Evolutionary conservation across 2,329 filamentous ascomycete species (phyloP).

Genomic region (Fusarium sp.): DNA sequence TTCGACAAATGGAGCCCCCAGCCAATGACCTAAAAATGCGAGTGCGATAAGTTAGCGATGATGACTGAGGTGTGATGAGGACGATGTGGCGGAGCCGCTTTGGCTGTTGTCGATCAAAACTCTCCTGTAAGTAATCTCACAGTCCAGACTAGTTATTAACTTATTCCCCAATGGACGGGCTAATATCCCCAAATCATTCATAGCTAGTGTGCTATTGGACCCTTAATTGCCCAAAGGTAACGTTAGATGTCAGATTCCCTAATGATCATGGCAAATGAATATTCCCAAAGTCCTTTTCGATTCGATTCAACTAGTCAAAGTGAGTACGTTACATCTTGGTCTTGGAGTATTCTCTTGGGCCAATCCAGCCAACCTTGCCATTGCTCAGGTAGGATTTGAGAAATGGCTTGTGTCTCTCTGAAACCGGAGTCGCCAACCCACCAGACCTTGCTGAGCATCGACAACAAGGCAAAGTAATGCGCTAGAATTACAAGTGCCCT

Average conservation of each 20-base stretch:
- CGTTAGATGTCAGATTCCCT: no score
- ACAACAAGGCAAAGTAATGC: constrained; percentile 10
- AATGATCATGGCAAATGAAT: no score
- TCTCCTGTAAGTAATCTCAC: neutral
- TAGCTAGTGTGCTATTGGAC: no score
- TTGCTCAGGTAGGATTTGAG: neutral
- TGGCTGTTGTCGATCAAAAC: neutral
- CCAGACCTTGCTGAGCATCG: constrained; percentile 2
- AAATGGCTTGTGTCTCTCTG: constrained; percentile 5
- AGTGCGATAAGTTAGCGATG: neutral
- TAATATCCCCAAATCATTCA: no score
- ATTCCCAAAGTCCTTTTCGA: no score
- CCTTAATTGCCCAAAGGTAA: no score
- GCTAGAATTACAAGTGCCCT: constrained; percentile 11
- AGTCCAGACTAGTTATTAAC: no score
- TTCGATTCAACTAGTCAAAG: no score
- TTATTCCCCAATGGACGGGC: no score
- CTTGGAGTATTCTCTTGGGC: neutral
- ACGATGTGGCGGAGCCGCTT: neutral
- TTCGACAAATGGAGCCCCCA: neutral
- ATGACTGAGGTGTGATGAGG: neutral
- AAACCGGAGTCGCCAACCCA: constrained; percentile 8
- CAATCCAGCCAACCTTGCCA: constrained; percentile 12
- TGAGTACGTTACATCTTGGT: no score
- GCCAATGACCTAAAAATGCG: neutral